Evolutionary conservation across 345 rosid species (phyloP).

Genomic region (Boechera stricta): DNA sequence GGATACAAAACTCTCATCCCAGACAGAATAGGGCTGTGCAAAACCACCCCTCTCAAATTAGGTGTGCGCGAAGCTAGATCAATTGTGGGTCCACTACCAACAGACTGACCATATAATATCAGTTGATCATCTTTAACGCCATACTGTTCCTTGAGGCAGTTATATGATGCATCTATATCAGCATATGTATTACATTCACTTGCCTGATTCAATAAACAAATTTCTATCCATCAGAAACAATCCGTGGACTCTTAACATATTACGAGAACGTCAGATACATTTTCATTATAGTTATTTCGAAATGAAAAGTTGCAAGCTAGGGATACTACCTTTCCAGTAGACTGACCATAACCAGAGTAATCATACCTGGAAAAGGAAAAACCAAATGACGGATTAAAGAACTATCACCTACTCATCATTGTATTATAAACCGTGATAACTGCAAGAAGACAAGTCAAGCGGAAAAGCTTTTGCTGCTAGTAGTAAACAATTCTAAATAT

Average conservation of each 20-base stretch:
- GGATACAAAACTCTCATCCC: conserved; percentile 95
- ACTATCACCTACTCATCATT: conserved; percentile 10
- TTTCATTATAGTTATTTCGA: not conserved
- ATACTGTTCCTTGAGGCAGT: conserved; percentile 83
- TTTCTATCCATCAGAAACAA: conserved; percentile 23
- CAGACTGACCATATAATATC: conserved; percentile 95
- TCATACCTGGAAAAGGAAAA: conserved; percentile 67
- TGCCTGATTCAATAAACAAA: conserved; percentile 66
- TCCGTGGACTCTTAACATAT: not conserved
- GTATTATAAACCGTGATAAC: not conserved
- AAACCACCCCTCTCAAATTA: conserved; percentile 82
- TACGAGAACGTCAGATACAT: not conserved
- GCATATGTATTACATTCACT: conserved; percentile 92
- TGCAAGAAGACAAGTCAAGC: not conserved
- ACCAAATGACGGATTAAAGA: not conserved
- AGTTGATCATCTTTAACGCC: conserved; percentile 87
- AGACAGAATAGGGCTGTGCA: conserved; percentile 95
- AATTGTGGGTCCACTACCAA: conserved; percentile 96
- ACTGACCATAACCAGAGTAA: conserved; percentile 96
- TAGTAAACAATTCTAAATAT: not conserved
- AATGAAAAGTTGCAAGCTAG: conserved; percentile 8
- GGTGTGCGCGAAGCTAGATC: conserved; percentile 89
- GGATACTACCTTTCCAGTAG: conserved; percentile 85
- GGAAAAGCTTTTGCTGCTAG: not conserved
- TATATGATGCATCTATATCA: conserved; percentile 85